Evolutionary conservation across 257 asterid species (phyloP), one percentile per base, ranked within the genome.

Genomic region (Scutellaria galericulata): DNA sequence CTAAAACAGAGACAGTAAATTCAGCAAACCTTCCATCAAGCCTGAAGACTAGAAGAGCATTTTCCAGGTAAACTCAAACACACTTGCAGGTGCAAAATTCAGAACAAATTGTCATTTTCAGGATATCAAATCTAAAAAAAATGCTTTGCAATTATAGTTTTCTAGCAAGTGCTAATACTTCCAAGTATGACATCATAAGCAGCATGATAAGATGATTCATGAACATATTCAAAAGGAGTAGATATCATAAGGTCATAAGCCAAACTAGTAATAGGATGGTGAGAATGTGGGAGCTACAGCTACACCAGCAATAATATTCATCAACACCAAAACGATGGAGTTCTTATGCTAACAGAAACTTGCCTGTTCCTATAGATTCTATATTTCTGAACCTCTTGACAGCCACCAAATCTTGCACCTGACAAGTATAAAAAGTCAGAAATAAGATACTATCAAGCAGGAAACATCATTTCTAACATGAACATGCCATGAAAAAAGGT

Each of bases 391-490:
- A 79, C 80, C 82, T 82, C 95, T 56, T 77, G 83, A 74, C 97
- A 91, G 84, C 87, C 83, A 61, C 97, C 97, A 79, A 85, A 86
- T 85, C 83, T 95, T 79, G 98, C 92, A 73, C 99, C 99, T 92
- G 66, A 75, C 48, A 47, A 54, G 78, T 63, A 76, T 55, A 67
- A 63, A 41, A 51, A 71, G 35, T 52, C 22, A 71, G 68, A 75
- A 46, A 73, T 64, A 62, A 79, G 78, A 15, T 11, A 66, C 18
- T n/a, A 64, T 48, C 11, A 67, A 66, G 72, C 74, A 80, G 46
- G 35, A 47, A 45, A 66, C 55, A 60, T n/a, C 71, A 77, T 41
- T 60, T 55, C 71, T 42, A 70, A 73, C 64, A 73, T 64, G 64
- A 70, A 55, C 20, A 70, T 18, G n/a, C 42, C 41, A 24, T 71